Evolutionary conservation across 148 eudicot species (phyloP), one percentile per base, ranked within the genome.

Genomic region (Vaccinium darrowii): DNA sequence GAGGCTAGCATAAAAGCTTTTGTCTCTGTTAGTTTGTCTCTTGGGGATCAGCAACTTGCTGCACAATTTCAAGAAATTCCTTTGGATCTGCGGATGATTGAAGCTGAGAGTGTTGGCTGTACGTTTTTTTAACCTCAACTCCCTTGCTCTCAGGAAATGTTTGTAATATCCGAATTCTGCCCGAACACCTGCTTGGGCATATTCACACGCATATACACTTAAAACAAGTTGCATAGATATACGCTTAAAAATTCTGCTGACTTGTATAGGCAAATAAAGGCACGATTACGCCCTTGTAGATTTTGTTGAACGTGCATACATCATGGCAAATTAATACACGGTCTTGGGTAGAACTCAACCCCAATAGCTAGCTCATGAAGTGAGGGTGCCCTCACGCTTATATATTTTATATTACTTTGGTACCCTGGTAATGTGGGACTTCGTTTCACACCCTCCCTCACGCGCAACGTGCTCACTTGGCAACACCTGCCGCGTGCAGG

Each of bases 31-130:
- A 91, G 87, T 86, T 84, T 97, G 90, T 92, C 95, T 84, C 93
- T 97, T 84, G 98, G 99, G 88, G 96, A 94, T 82, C 95, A 93
- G 82, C 92, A 89, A 79, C 95, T 97, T 52, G 99, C 99, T 73
- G 92, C 98, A 60, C 99, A 95, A 84, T 97, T 95, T 87, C 98
- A 95, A 89, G 99, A 97, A 86, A 92, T 95, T 83, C 95, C 98
- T 53, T 90, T 95, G 82, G 95, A 93, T 81, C 90, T 93, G 51
- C 91, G 91, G 79, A 92, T 97, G 96, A 88, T 93, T 84, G 98
- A 97, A 88, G 99, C 98, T 60, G 99, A 95, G 92, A 89, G 94
- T 11, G 92, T 97, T 90, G 99, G 99, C 85, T 95, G 99, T 97
- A 95, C 39, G 98, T 86, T 69, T 69, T 69, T 74, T 74, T 83